Conservation (phyloP, 495 filamentous ascomycete genomes). For the Hyphodiscus hymeniophilus region DNA sequence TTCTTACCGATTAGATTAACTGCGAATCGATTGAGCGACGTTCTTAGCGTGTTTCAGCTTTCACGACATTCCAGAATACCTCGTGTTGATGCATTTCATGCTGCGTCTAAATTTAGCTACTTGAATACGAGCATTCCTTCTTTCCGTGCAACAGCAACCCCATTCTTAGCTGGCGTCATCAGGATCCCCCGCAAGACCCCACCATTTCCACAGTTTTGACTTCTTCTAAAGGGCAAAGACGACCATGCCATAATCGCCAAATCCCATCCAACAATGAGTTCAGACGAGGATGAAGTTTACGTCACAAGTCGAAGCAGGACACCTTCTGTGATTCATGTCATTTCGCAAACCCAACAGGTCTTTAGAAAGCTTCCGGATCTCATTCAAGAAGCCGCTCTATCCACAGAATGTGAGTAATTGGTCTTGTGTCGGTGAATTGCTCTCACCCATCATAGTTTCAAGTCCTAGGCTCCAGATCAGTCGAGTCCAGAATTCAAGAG, state of each 20-base stretch:
- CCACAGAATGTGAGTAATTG: constrained; percentile 18
- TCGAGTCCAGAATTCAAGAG: constrained; percentile 7
- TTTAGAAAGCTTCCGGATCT: constrained; percentile 17
- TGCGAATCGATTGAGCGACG: too few relatives aligned
- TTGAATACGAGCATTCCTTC: too few relatives aligned
- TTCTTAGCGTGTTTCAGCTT: not conserved
- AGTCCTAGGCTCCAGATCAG: constrained; percentile 14
- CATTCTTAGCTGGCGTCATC: too few relatives aligned
- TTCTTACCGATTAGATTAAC: too few relatives aligned
- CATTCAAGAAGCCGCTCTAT: constrained; percentile 20
- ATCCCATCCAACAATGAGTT: constrained; percentile 11
- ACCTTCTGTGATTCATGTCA: constrained; percentile 17
- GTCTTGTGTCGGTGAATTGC: not conserved
- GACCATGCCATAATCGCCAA: not conserved
- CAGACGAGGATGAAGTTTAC: constrained; percentile 10
- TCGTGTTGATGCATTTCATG: not conserved
- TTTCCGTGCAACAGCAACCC: too few relatives aligned
- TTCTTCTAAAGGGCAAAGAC: not conserved
- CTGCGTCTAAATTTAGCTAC: too few relatives aligned
- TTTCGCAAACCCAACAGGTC: constrained; percentile 9
- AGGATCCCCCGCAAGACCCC: not conserved
- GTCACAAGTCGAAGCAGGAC: constrained; percentile 18
- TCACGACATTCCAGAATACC: not conserved
- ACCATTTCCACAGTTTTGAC: not conserved
- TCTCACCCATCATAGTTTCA: constrained; percentile 14